Evolutionary conservation across 140 eudicot species (phyloP), one percentile per base, ranked within the genome.

Genomic region (Bidens hawaiensis): DNA sequence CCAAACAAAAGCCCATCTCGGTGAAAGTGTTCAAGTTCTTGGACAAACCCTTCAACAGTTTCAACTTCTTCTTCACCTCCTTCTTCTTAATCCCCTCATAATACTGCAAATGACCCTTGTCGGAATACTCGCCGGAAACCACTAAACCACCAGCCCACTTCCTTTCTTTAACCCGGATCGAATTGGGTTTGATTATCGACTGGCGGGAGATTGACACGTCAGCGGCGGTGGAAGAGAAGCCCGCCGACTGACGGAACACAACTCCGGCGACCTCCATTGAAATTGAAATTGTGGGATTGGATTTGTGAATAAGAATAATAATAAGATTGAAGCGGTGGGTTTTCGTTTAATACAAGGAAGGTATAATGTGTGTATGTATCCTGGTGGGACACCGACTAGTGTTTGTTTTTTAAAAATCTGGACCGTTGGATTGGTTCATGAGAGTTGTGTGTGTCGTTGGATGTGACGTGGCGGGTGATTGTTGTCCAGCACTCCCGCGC

Each of bases 1-100:
- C 76, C 76, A 82, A 66, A 21, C 88, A 82, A 56, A 80, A 82
- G 0, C 86, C 89, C 55, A 88, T 68, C 19, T 73, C 85, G 7
- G 82, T 65, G 6, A 88, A 82, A 10, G 23, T 18, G 0, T 83
- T 70, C 73, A 84, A 66, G 62, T 84, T 78, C 71, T 73, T 78
- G 0, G 82, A 73, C 73, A 88, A 60, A 22, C 85, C 87, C 74
- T 88, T 82, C 2, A 84, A 47, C 62, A 88, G 17, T 38, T 84
- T 84, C 81, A 82, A 27, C 77, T 71, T 81, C 76, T 84, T 78
- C 77, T 85, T 85, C 79, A 71, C 65, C 56, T 67, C 64, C 49
- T 78, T 81, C 82, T 80, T 79, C 73, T 24, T 53, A 3, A 67
- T 26, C 4, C 64, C 68, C 22, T 49, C 52, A 64, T 83, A 79